phyloP scores from a whole-genome alignment of 140 eudicot genomes.

The Erigeron philadelphicus region DNA sequence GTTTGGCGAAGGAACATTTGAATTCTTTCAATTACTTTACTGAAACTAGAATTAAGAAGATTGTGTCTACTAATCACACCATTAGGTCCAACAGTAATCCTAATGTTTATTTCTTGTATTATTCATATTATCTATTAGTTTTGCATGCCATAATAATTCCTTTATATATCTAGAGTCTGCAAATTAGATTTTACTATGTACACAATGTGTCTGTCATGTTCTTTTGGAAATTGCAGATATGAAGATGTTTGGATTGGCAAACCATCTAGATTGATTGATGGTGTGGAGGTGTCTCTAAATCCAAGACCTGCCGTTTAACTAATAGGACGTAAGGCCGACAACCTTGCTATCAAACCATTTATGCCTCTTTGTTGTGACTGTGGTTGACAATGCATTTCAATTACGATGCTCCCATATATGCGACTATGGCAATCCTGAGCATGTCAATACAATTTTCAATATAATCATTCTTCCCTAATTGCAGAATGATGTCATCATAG shows the following conservation, averaged over 20 bases:
- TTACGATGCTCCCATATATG: slow-evolving; percentile 88
- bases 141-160: neutral
- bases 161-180: neutral
- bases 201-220: neutral
- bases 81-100: slow-evolving; percentile 39
- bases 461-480: neutral
- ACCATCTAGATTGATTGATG: slow-evolving; percentile 50
- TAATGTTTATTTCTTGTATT: slow-evolving; percentile 58
- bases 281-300: slow-evolving; percentile 32
- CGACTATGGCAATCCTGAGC: slow-evolving; percentile 35
- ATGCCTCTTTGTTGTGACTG: too few relatives aligned
- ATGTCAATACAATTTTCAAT: neutral
- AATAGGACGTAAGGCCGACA: slow-evolving; percentile 58
- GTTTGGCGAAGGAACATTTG: slow-evolving; percentile 73
- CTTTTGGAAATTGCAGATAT: slow-evolving; percentile 43
- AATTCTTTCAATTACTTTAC: slow-evolving; percentile 79
- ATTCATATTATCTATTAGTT: slow-evolving; percentile 35
- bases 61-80: slow-evolving; percentile 55
- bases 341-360: too few relatives aligned
- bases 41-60: slow-evolving; percentile 64
- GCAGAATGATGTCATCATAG: slow-evolving; percentile 65
- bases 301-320: slow-evolving; percentile 69
- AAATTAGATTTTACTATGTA: slow-evolving; percentile 1
- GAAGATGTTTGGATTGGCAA: slow-evolving; percentile 67
- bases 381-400: slow-evolving; percentile 17